Base-by-base conservation (phyloP, 495 filamentous ascomycete species). In the Hyaloscypha bicolor region DNA sequence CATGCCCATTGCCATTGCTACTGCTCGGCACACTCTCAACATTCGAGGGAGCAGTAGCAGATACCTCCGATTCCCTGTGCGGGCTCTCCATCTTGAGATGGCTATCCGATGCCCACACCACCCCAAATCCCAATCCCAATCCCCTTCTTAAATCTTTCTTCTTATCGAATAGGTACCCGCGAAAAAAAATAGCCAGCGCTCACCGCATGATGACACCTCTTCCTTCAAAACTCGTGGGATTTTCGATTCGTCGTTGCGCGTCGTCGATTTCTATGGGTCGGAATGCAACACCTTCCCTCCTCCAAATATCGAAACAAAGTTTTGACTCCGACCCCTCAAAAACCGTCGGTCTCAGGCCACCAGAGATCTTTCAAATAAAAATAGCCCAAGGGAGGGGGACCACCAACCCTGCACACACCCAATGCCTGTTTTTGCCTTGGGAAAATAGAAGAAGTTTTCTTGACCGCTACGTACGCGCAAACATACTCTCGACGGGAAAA, bases 1-100 rank as follows among this genome's bases (percentile, higher is more conserved):
- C 71, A 63, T 68, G 67, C 59, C 29, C 30, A 60, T 32, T 48
- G 11, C 30, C 57, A 30, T 61, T 37, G 53, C 62, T 65, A 42
- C 51, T 42, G 48, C 60, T 60, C 60, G 42, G 42, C 42, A 48
- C 42, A 48, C 11, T 19, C 16, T 48, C 42, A 14, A 19, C 42
- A 3, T 48, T 48, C 42, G 42, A 4, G 4, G 42, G 16, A 4
- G 42, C 67, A 65, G 53, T 9, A 56, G 22, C 53, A 31, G 53
- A 19, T 0, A 11, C 30, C 42, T 9, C 30, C 25, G 35, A n/a
- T 35, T 39, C 22, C 33, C 21, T 53, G 37, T 64, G 61, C 22
- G 59, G 37, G 25, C 58, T 53, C 61, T 69, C 62, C 66, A 64
- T 64, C 61, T 60, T 12, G 30, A 60, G 25, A 4, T 37, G 25